Evolutionary conservation across 441 rosid genomes (phyloP).

Genomic region (Pelargonium fulgidum): DNA sequence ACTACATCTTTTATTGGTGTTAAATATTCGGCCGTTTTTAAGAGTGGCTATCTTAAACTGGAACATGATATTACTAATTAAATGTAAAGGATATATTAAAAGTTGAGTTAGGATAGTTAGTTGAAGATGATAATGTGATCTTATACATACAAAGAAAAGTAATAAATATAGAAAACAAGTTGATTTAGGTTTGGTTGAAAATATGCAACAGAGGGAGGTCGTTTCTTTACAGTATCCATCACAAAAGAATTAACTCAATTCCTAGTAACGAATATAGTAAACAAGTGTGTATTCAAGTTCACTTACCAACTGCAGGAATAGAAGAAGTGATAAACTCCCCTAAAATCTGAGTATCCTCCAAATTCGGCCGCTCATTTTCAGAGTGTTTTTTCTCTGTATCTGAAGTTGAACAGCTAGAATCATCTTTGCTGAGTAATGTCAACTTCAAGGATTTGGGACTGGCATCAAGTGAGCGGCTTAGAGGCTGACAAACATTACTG

Average conservation of each 20-base stretch:
- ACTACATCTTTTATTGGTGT: too few species aligned
- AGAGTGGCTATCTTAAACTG: too few species aligned
- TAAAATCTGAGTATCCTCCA: slow-evolving; percentile 24
- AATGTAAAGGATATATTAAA: neutral
- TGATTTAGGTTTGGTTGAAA: neutral
- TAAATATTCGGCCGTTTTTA: too few species aligned
- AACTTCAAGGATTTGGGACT: slow-evolving; percentile 32
- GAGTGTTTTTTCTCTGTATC: slow-evolving; percentile 27
- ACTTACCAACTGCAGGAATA: slow-evolving; percentile 59
- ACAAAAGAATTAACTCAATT: slow-evolving; percentile 12
- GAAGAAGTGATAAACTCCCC: slow-evolving; percentile 30
- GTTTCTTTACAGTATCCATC: slow-evolving; percentile 10
- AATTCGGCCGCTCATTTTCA: slow-evolving; percentile 24
- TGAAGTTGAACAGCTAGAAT: slow-evolving; percentile 25
- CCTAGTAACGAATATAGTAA: slow-evolving; percentile 5
- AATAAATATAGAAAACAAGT: neutral
- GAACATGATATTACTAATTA: too few species aligned
- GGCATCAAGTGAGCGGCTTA: slow-evolving; percentile 63
- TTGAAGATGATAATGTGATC: slow-evolving; percentile 4
- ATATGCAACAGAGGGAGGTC: slow-evolving; percentile 7
- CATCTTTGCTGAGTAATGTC: slow-evolving; percentile 32
- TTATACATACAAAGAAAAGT: neutral
- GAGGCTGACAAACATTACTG: slow-evolving; percentile 28
- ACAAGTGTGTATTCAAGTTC: slow-evolving; percentile 8
- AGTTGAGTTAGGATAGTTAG: neutral